Evolutionary conservation across 208 protist species (phyloP), one percentile per base, ranked within the genome.

Genomic region (Leishmania aethiopica): DNA sequence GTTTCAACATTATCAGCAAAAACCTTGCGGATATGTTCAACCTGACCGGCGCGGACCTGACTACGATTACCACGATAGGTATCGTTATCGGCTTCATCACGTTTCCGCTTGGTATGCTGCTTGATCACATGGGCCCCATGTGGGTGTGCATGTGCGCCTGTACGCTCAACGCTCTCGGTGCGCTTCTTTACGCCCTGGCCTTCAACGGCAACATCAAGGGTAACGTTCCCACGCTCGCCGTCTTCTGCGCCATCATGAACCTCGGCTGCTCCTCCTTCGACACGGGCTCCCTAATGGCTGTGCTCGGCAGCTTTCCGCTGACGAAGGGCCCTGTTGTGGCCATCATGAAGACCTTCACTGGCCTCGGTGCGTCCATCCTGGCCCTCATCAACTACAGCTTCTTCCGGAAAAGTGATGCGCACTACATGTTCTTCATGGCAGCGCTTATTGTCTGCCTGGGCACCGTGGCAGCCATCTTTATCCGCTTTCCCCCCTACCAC

Each of bases 221-320:
- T 49, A 69, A 22, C 19, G 82, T 91, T 1, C 35, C 87, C 59
- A 82, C 71, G 19, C 89, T 95, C 69, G 51, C 85, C 69, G 77
- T 94, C 49, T 93, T 93, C 77, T 85, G 83, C 71, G 89, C 89
- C 42, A 87, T 94, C 62, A 78, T 92, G 83, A 88, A 91, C 80
- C 84, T 91, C 55, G 91, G 91, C 53, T 91, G 89, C 37, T 40
- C 82, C n/a, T 86, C 77, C 37, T 91, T 95, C 66, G 91, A 93
- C 57, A 84, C 85, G 19, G 88, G 86, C 37, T 88, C 91, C n/a
- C 81, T 95, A n/a, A 95, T 95, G 91, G 81, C 91, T 6, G 55
- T 92, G 15, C 79, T 95, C 25, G 83, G 81, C 71, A 92, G 77
- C 81, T 95, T 95, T 73, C 91, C 91, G 37, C 66, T 88, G 25